Evolutionary conservation across 495 filamentous ascomycete species (phyloP).

Genomic region (Acidiella bohemica): DNA sequence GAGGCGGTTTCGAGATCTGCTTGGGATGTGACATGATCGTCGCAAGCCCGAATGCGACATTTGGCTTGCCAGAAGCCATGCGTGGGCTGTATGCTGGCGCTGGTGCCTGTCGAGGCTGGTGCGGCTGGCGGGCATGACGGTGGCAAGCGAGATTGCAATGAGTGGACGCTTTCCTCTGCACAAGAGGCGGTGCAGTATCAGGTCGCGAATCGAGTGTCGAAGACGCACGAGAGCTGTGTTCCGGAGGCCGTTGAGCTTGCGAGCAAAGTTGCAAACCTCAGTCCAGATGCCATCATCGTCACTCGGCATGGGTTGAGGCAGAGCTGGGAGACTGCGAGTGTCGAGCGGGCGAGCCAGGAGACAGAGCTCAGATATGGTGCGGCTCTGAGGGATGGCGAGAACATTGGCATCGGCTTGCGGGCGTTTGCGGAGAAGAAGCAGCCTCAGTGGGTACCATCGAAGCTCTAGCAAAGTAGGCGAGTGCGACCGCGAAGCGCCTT

Average conservation of each 20-base stretch:
- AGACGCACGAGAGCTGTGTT: constrained; percentile 16
- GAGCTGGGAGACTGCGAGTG: constrained; percentile 54
- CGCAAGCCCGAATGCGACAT: constrained; percentile 40
- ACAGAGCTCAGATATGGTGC: constrained; percentile 46
- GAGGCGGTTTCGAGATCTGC: constrained; percentile 63
- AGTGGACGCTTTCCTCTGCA: constrained; percentile 43
- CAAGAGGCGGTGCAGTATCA: constrained; percentile 55
- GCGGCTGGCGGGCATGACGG: constrained; percentile 49
- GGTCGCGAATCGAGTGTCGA: constrained; percentile 40
- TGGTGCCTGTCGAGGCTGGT: constrained; percentile 55
- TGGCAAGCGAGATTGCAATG: constrained; percentile 59
- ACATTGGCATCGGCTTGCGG: constrained; percentile 62
- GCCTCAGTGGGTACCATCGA: constrained; percentile 58
- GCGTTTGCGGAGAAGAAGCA: constrained; percentile 73
- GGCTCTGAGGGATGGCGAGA: constrained; percentile 50
- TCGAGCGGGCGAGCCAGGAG: constrained; percentile 47
- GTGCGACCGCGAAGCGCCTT: too few relatives aligned
- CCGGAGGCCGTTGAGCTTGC: constrained; percentile 31
- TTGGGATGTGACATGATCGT: constrained; percentile 59
- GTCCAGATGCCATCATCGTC: constrained; percentile 61
- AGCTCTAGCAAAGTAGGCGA: too few relatives aligned
- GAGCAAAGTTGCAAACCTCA: constrained; percentile 41
- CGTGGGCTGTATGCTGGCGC: constrained; percentile 59
- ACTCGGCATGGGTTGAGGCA: constrained; percentile 51
- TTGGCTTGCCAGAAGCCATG: constrained; percentile 56